phyloP scores from a whole-genome alignment of 176 grass and related monocot species.

The maize (Zea mays) region DNA sequence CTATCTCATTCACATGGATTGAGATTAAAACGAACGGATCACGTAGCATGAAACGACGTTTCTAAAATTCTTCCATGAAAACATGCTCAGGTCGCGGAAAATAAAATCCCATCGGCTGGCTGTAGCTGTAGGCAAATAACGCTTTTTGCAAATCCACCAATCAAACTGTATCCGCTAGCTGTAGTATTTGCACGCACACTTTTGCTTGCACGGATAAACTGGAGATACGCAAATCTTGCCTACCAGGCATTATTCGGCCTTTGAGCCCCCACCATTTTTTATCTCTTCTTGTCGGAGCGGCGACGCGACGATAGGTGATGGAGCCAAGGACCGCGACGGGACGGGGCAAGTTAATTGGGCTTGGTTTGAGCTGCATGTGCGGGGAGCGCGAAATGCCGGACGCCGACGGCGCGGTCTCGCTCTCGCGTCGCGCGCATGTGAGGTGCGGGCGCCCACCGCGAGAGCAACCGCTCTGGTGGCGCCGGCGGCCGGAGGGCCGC shows the following conservation, averaged over 20 bases:
- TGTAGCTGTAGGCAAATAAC: too few species aligned
- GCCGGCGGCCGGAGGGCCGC: too few species aligned
- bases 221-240: constrained; percentile 2
- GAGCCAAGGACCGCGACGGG: background rate
- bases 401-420: constrained; percentile 23
- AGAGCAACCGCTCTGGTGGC: too few species aligned
- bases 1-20: too few species aligned
- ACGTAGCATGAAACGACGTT: background rate
- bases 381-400: background rate
- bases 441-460: too few species aligned
- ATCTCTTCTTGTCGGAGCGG: constrained; percentile 20
- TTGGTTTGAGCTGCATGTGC: background rate
- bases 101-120: too few species aligned
- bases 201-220: background rate
- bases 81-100: background rate
- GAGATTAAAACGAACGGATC: too few species aligned
- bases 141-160: too few species aligned
- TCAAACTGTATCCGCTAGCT: too few species aligned
- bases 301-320: too few species aligned
- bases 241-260: background rate
- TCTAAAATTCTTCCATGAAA: background rate
- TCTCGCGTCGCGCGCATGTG: too few species aligned
- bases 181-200: background rate
- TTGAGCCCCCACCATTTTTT: constrained; percentile 9
- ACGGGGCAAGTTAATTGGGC: background rate